Evolutionary conservation across 1,284 basidiomycete genomes (phyloP).

Genomic region (Melampsora allii-populina): DNA sequence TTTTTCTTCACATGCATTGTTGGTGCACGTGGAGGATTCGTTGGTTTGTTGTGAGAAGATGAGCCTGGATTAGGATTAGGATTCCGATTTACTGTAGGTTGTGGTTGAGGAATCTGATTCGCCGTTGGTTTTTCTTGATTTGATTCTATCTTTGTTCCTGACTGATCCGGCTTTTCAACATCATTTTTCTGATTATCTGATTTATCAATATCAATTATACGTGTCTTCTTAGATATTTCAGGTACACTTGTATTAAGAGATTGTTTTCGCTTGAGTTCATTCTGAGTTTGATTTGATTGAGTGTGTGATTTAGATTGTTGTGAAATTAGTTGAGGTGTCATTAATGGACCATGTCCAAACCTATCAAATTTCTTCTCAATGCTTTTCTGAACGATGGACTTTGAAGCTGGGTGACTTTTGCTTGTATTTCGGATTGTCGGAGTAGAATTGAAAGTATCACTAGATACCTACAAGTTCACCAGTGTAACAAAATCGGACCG

Average conservation of each 20-base stretch:
- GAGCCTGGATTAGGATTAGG: not conserved
- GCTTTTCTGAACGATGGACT: not conserved
- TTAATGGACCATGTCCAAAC: not conserved
- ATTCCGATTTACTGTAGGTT: not conserved
- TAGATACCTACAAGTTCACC: constrained; percentile 15
- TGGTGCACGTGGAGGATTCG: not conserved
- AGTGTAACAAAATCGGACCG: not conserved
- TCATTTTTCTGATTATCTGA: not conserved
- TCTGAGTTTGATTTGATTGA: not conserved
- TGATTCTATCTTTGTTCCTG: not conserved
- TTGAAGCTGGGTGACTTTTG: not conserved
- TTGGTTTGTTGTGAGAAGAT: not conserved
- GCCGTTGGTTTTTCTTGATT: not conserved
- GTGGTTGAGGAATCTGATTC: not conserved
- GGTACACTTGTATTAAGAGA: not conserved
- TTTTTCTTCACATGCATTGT: not conserved
- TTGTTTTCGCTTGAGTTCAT: not conserved
- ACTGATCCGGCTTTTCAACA: not conserved
- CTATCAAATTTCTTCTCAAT: not conserved
- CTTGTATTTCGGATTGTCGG: not conserved
- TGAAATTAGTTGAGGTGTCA: constrained; percentile 24
- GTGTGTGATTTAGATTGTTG: constrained; percentile 13
- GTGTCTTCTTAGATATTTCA: not conserved
- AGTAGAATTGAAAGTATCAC: constrained; percentile 30
- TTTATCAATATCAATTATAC: not conserved